Conservation (phyloP, 2,329 filamentous ascomycete genomes). For the Venturia nashicola region DNA sequence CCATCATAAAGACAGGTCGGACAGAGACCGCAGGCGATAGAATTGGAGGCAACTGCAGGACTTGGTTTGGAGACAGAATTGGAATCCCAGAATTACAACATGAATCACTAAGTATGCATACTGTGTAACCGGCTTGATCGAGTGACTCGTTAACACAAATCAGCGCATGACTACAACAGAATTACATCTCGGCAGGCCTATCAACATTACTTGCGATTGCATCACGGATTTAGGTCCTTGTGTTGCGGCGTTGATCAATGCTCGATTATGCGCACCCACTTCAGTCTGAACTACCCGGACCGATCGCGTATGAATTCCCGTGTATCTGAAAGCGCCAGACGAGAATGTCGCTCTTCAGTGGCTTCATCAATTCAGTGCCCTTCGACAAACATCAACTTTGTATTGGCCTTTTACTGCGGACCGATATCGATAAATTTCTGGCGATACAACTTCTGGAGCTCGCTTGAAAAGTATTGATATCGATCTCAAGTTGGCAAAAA, state of each 20-base stretch:
- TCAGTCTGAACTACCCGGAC: no score
- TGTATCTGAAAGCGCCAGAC: no score
- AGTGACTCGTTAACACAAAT: background rate
- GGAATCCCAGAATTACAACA: background rate
- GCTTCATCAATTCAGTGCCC: no score
- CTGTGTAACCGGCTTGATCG: background rate
- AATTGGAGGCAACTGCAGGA: background rate
- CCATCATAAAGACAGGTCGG: conserved; percentile 1
- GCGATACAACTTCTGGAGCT: no score
- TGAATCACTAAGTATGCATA: background rate
- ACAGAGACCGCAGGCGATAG: conserved; percentile 1
- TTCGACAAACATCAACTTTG: no score
- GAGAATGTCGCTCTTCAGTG: background rate
- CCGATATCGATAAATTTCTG: no score
- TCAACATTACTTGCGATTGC: background rate
- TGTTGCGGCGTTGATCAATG: background rate
- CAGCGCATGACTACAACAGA: background rate
- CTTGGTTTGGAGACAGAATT: background rate
- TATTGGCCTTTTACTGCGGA: no score
- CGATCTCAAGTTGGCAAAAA: no score
- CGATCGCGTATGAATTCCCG: no score
- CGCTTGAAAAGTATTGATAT: no score
- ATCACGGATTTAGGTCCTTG: background rate
- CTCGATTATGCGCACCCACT: background rate
- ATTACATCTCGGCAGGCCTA: background rate